phyloP scores from a whole-genome alignment of 768 basidiomycete genomes.

The Strobilomyces echinocephalus region DNA sequence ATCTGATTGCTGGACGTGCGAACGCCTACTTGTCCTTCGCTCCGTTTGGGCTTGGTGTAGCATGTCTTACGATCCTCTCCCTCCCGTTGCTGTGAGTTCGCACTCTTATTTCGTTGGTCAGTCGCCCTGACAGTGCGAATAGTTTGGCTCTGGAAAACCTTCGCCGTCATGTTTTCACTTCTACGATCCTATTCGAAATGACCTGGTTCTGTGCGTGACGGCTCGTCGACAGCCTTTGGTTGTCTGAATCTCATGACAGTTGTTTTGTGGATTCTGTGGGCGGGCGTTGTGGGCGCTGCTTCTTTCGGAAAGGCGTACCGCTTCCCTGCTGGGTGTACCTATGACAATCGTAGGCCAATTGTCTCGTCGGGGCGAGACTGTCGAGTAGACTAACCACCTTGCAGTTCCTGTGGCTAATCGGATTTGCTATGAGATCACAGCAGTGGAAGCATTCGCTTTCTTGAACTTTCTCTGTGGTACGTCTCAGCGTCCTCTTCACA shows the following conservation, averaged over 20 bases:
- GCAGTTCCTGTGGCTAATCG: constrained; percentile 10
- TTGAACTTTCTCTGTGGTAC: constrained; percentile 23
- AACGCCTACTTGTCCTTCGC: constrained; percentile 4
- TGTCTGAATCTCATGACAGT: constrained; percentile 9
- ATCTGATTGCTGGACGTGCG: constrained; percentile 5
- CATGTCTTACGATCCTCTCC: constrained; percentile 15
- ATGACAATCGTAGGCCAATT: constrained; percentile 5
- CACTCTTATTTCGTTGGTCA: neutral
- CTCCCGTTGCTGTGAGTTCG: constrained; percentile 25
- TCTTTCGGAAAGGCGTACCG: constrained; percentile 1
- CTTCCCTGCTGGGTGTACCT: constrained; percentile 20
- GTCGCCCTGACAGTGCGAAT: neutral
- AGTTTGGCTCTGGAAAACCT: constrained; percentile 16
- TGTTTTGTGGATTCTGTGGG: constrained; percentile 23
- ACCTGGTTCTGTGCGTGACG: constrained; percentile 25
- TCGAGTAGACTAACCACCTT: neutral
- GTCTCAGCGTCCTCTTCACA: neutral
- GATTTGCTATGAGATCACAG: constrained; percentile 17
- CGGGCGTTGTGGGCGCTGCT: constrained; percentile 11
- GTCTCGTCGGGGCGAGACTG: neutral
- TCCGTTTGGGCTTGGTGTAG: constrained; percentile 13
- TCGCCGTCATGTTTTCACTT: constrained; percentile 12
- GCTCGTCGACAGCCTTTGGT: neutral
- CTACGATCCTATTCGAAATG: constrained; percentile 23
- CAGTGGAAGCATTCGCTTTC: constrained; percentile 20